These are phyloP conservation scores for Mimosa bimucronata DNA, from an alignment of 306 rosid genomes.

Conservation along the genomic window DNA sequence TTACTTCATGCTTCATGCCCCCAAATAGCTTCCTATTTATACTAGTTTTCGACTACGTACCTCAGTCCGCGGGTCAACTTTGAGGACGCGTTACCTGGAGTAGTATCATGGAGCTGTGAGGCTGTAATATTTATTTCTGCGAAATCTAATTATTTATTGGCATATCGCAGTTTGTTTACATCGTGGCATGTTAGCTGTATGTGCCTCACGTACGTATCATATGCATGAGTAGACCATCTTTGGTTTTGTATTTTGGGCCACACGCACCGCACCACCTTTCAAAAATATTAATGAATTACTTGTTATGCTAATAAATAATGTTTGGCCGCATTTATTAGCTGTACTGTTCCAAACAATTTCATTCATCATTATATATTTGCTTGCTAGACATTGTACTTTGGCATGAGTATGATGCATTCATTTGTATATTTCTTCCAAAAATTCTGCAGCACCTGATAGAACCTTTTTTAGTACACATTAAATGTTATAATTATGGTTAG, in stretches of 20 bases:
- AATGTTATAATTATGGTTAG: too few relatives aligned
- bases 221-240: neutral
- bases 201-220: neutral
- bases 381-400: too few relatives aligned
- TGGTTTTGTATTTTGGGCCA: neutral
- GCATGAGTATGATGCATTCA: too few relatives aligned
- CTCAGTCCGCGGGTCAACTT: constrained; percentile 28
- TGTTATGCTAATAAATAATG: neutral
- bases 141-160: neutral
- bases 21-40: constrained; percentile 34
- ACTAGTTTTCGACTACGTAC: neutral
- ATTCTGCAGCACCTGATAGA: too few relatives aligned
- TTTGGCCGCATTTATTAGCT: neutral
- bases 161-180: constrained; percentile 12
- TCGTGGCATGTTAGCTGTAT: constrained; percentile 36
- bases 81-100: neutral
- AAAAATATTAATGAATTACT: neutral
- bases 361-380: too few relatives aligned
- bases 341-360: neutral
- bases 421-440: too few relatives aligned
- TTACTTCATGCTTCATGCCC: neutral
- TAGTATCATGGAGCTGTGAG: neutral
- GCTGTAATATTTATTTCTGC: neutral
- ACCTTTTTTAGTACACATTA: too few relatives aligned
- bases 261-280: neutral